Base-by-base conservation (phyloP, 768 basidiomycete genomes). In the Boletus sp. region DNA sequence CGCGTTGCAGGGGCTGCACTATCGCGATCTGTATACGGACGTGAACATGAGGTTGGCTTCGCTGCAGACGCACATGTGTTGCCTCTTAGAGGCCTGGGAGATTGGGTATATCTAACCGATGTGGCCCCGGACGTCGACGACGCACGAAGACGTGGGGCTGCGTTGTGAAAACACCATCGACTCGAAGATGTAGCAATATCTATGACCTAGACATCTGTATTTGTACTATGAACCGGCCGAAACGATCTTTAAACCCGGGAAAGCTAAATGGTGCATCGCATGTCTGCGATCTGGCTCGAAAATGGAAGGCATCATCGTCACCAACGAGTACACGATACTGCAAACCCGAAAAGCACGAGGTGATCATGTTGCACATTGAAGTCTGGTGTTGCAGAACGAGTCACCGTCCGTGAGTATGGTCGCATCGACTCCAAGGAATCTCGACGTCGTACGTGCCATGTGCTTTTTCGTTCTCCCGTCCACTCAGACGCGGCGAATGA, bases 361-460 rank as follows among this genome's bases (percentile, higher is more conserved):
- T 5, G 10, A 6, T 41, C 7, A 41, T 6, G 40, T 9, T 0
- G 40, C 4, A 24, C 40, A n/a, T 97, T 69, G 97, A 98, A 73
- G 79, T 98, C 4, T 98, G 97, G 95, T 98, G 97, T 24, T 24
- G 24, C 24, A 24, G 24, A 24, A 24, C 24, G 24, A 24, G 24
- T 24, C 24, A 24, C 24, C 24, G 24, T 24, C 67, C 30, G 89
- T 96, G 67, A 90, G 86, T 68, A 77, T 96, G 60, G 92, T 94
- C 18, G 87, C 86, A 4, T 89, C 90, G 11, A 75, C 14, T 6
- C 9, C 5, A 10, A 39, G 94, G 55, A 94, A 98, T 73, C 80
- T 98, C 29, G 94, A 93, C 35, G 85, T 98, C 49, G 95, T 97
- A 75, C 30, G 84, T 79, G 29, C 14, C 20, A 48, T 33, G 52